Base-by-base conservation (phyloP, 1,284 basidiomycete genomes). In the Erythrobasidium hasegawianum region DNA sequence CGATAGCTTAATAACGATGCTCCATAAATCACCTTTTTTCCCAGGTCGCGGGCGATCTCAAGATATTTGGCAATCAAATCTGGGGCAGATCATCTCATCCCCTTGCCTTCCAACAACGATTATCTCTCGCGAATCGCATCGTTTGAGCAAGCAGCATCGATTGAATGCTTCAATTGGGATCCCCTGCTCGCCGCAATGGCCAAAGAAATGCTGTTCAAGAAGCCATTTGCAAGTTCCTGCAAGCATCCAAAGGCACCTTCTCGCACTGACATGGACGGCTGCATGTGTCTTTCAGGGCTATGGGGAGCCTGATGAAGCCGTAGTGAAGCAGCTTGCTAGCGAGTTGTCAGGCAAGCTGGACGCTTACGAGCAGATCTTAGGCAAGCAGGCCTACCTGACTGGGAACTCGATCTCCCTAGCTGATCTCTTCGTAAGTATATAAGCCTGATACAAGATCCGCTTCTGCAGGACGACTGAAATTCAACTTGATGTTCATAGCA, bases 141-240 rank as follows among this genome's bases (percentile, higher is more conserved):
- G 24, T 84, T 84, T 73, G 83, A 86, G 75, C 81, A 84, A 74
- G 85, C 83, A 0, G 80, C 79, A 24, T 81, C 80, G 22, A 76
- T 83, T 70, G 85, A 86, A 75, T 67, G 74, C 24, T 72, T 74
- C 67, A 80, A 84, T 76, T 85, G 85, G 68, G 81, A 85, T 67
- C 75, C 78, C 0, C 77, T 70, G 61, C 81, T 79, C 7, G 70
- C 69, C n/a, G 76, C 73, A 8, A 76, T 83, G 18, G 77, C 79
- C 1, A 59, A n/a, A 29, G 69, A 85, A 76, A 79, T 78, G 70
- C 71, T 84, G 40, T 80, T 82, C 74, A 81, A 81, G 76, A 41
- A 41, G n/a, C 40, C 40, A 11, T 41, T 41, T 41, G 40, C n/a
- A 41, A 41, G 40, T 41, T n/a, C 10, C 40, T 41, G 10, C 40